A percentile compares a stretch with the other conserved stretches of the same genome.
Conservation (phyloP, 306 rosid species). For the Trifolium repens region DNA sequence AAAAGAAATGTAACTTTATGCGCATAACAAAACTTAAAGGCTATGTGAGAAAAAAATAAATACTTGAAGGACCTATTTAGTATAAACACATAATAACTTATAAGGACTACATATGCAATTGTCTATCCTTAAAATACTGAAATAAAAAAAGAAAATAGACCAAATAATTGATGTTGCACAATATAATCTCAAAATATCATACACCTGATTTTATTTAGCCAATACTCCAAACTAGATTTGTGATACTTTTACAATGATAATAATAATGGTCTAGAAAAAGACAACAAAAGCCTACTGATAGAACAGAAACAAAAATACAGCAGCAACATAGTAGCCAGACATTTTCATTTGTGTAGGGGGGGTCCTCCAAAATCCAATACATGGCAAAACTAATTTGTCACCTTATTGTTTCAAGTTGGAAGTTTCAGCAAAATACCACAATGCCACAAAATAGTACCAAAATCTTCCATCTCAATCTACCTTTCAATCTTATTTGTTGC, state of each 20-base stretch:
- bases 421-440: slow-evolving; percentile 31
- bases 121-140: neutral
- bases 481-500: slow-evolving; percentile 36
- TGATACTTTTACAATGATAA: slow-evolving; percentile 15
- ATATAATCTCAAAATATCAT: neutral
- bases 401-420: slow-evolving; percentile 39
- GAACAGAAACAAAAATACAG: slow-evolving; percentile 30
- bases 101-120: neutral
- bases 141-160: neutral
- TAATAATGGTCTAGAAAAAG: slow-evolving; percentile 27
- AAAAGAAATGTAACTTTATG: neutral
- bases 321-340: slow-evolving; percentile 31
- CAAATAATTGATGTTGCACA: slow-evolving; percentile 10
- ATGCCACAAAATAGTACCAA: slow-evolving; percentile 33
- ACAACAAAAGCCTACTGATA: slow-evolving; percentile 40
- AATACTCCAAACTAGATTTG: slow-evolving; percentile 18
- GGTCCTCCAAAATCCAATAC: slow-evolving; percentile 18
- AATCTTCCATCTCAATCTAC: slow-evolving; percentile 28
- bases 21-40: neutral
- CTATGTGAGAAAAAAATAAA: too few relatives aligned
- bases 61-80: too few relatives aligned
- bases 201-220: slow-evolving; percentile 29
- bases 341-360: neutral
- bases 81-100: too few relatives aligned
- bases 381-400: slow-evolving; percentile 39